Base-by-base conservation (phyloP, 371 early-diverging fungal genomes). In the Syncephalastrum contaminatum region DNA sequence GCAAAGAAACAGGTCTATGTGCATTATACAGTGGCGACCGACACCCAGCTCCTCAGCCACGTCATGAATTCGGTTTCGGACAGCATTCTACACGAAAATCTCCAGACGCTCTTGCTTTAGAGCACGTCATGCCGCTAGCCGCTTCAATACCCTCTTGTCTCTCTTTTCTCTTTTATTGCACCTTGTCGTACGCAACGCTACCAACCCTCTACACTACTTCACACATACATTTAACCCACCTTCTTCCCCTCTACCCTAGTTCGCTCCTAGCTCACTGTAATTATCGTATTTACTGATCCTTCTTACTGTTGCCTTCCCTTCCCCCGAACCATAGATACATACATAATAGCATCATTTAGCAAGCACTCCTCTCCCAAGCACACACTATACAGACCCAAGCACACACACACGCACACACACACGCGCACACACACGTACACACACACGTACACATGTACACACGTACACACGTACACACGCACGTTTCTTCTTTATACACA, bases 11-110 rank as follows among this genome's bases (percentile, higher is more conserved):
- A 68, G 30, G 72, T 86, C 3, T 84, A 84, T 53, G 67, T 75
- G 6, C 85, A 84, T 58, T 78, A 69, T 47, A 83, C 87, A 3
- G 77, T 82, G 46, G 85, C 84, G 0, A 84, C 87, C 3, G 82
- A 86, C 51, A 82, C 82, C 25, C 75, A 63, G 13, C 65, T 78
- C 19, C 56, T 86, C n/a, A 57, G 80, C 27, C 78, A 82, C 54
- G 81, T 86, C 44, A 84, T 84, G 84, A 55, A 58, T 4, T 66
- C 75, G 18, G 82, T 84, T 4, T 82, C 81, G 15, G 82, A 83
- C 49, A 82, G 77, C 43, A 81, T 85, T 21, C 59, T 85, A 7
- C 70, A 73, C 22, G 70, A 77, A 43, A 82, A 82, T 42, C 43
- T 62, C 36, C 62, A 57, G 41, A 62, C 62, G 8, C 49, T 62